Conservation (phyloP, 192 early-diverging fungal genomes). For the Podila verticillata region DNA sequence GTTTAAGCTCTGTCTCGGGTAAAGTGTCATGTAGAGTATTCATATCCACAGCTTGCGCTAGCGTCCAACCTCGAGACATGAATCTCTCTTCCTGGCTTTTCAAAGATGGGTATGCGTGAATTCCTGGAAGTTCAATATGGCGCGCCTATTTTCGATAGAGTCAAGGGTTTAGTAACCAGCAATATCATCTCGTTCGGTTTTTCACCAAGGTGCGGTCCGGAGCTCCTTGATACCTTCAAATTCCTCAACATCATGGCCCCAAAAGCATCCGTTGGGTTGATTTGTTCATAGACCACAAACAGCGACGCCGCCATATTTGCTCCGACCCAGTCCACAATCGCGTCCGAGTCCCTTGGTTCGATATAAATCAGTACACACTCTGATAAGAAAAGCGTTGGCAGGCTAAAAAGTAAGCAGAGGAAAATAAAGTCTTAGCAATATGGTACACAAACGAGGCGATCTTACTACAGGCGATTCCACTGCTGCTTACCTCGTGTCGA, state of each 20-base stretch:
- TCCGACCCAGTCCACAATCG: constrained; percentile 79
- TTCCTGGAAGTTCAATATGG: constrained; percentile 82
- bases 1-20: constrained; percentile 52
- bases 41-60: constrained; percentile 67
- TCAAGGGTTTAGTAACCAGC: not conserved
- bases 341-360: constrained; percentile 67
- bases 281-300: constrained; percentile 92
- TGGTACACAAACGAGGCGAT: not conserved
- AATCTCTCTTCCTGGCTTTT: constrained; percentile 78
- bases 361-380: constrained; percentile 96
- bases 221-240: constrained; percentile 59
- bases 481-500: constrained; percentile 64
- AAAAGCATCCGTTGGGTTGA: constrained; percentile 90
- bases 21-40: constrained; percentile 64
- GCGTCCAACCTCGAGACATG: constrained; percentile 65
- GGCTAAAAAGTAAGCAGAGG: constrained; percentile 30
- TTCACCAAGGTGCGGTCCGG: not conserved
- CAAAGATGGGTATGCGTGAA: constrained; percentile 78
- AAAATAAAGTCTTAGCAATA: not conserved
- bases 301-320: constrained; percentile 55
- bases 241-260: constrained; percentile 93
- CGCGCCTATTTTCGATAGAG: constrained; percentile 51
- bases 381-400: constrained; percentile 90
- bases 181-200: not conserved
- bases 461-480: too few relatives aligned